Percentiles rank a stretch among this genome's conserved stretches.
Conservation (phyloP, 768 basidiomycete genomes). For the Boletus insuetus region DNA sequence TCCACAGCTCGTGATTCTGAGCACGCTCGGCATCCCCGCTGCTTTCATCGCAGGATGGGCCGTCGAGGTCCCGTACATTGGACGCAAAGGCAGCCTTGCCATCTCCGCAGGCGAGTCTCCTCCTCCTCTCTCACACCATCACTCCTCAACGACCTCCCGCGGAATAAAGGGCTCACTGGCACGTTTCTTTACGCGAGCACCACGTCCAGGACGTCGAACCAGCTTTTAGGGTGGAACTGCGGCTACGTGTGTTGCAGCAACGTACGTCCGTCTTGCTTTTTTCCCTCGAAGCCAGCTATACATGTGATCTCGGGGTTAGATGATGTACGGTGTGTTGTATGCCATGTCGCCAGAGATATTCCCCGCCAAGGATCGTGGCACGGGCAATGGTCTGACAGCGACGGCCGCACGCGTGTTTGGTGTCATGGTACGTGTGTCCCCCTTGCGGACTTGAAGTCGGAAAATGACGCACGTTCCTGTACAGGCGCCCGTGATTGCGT, state of each 20-base stretch:
- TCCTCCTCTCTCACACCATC: constrained; percentile 16
- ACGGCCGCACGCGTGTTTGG: constrained; percentile 65
- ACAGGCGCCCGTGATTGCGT: constrained; percentile 69
- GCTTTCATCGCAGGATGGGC: constrained; percentile 70
- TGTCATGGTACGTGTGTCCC: constrained; percentile 46
- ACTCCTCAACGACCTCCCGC: constrained; percentile 45
- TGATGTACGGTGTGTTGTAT: constrained; percentile 77
- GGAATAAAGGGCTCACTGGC: constrained; percentile 64
- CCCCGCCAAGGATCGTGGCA: constrained; percentile 70
- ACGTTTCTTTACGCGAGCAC: constrained; percentile 73
- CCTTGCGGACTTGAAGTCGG: no score
- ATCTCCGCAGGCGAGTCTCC: constrained; percentile 55
- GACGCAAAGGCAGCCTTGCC: constrained; percentile 64
- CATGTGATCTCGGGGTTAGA: constrained; percentile 29
- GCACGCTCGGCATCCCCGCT: constrained; percentile 65
- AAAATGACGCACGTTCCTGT: neutral
- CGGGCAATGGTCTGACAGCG: constrained; percentile 63
- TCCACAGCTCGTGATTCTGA: constrained; percentile 64
- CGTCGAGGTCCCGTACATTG: constrained; percentile 62
- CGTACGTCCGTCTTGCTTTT: constrained; percentile 31
- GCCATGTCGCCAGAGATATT: constrained; percentile 70
- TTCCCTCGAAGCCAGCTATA: no score
- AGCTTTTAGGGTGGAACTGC: constrained; percentile 79
- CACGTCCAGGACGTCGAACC: constrained; percentile 65
- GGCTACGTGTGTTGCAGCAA: constrained; percentile 66